Evolutionary conservation across 2,329 filamentous ascomycete genomes (phyloP).

Genomic region (Macroventuria anomochaeta): DNA sequence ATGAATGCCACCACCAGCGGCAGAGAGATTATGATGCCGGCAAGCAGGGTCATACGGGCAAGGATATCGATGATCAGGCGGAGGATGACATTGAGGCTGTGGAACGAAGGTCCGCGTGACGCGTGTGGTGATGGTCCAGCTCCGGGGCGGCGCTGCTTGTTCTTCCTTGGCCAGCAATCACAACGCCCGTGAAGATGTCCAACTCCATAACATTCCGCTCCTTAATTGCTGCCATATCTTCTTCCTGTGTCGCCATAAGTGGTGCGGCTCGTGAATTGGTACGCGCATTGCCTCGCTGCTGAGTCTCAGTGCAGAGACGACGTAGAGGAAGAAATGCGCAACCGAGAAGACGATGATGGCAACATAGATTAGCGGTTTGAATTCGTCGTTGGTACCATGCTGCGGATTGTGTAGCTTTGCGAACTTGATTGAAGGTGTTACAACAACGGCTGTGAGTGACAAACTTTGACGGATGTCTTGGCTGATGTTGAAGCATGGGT

Average conservation of each 20-base stretch:
- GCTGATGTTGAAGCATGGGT: conserved; percentile 21
- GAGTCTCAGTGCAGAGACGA: conserved; percentile 8
- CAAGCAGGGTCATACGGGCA: conserved; percentile 9
- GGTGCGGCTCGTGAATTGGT: conserved; percentile 15
- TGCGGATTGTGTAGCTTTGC: conserved; percentile 16
- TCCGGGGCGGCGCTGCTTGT: neutral
- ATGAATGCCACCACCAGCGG: conserved; percentile 17
- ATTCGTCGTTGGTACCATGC: conserved; percentile 3
- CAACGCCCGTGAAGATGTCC: neutral
- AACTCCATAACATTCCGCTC: conserved; percentile 3
- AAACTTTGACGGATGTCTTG: conserved; percentile 14
- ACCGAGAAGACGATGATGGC: conserved; percentile 11
- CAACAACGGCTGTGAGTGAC: conserved; percentile 13
- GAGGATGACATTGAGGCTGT: neutral
- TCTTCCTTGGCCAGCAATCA: neutral
- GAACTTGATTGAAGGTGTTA: conserved; percentile 7
- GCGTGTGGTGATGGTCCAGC: neutral
- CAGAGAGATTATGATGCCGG: conserved; percentile 8
- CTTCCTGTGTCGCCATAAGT: conserved; percentile 4
- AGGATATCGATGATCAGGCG: neutral
- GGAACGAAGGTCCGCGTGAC: neutral
- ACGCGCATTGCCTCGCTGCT: conserved; percentile 12
- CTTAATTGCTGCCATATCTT: conserved; percentile 5
- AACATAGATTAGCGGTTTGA: conserved; percentile 12
- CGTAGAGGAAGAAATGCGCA: conserved; percentile 19